Evolutionary conservation across 306 rosid species (phyloP).

Genomic region (Vigna trinervia): DNA sequence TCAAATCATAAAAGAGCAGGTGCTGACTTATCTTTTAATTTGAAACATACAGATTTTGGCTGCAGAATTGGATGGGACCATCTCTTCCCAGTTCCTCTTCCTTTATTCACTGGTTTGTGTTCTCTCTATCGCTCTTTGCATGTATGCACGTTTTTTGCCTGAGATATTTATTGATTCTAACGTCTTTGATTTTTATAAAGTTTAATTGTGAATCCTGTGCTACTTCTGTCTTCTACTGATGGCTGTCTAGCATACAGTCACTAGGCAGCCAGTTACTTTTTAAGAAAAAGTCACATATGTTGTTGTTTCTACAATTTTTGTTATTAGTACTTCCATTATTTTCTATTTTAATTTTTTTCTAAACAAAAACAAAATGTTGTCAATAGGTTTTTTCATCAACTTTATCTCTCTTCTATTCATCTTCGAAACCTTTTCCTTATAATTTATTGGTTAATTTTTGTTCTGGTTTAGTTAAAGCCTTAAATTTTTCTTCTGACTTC

Average conservation of each 20-base stretch:
- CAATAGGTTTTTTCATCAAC: constrained; percentile 20
- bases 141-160: not conserved
- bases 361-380: not conserved
- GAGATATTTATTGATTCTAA: constrained; percentile 14
- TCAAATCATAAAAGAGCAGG: constrained; percentile 15
- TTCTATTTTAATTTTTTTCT: constrained; percentile 3
- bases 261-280: constrained; percentile 3
- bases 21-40: constrained; percentile 40
- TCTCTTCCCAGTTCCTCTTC: constrained; percentile 82
- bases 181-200: constrained; percentile 27
- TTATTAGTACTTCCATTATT: not conserved
- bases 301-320: constrained; percentile 20
- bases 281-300: not conserved
- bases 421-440: constrained; percentile 5
- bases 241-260: constrained; percentile 28
- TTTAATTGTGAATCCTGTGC: constrained; percentile 36
- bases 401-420: constrained; percentile 17
- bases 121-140: constrained; percentile 32
- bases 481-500: constrained; percentile 46
- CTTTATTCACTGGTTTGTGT: constrained; percentile 83
- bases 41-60: constrained; percentile 84
- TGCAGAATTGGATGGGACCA: constrained; percentile 98
- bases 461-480: constrained; percentile 30
- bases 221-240: constrained; percentile 23
- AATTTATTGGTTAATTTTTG: constrained; percentile 30